Base-by-base conservation (phyloP, 495 filamentous ascomycete genomes). In the Oidiodendron maius region DNA sequence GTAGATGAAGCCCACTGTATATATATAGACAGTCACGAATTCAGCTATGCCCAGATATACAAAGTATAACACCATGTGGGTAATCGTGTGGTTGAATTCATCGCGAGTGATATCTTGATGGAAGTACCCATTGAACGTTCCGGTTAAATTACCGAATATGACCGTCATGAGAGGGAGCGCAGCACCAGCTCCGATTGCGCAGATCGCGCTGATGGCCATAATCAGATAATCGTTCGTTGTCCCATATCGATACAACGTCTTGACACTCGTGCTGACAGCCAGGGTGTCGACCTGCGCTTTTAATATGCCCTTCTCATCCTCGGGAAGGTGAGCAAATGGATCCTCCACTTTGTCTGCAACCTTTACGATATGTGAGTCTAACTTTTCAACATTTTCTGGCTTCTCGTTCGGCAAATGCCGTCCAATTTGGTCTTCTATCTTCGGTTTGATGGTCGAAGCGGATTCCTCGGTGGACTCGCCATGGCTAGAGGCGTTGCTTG, bases 1-100 rank as follows among this genome's bases (percentile, higher is more conserved):
- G 61, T 96, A 96, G 58, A 95, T 94, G 69, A 93, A 96, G 3
- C 86, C 87, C 18, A 91, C 82, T 1, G 89, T 95, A 17, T 81
- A 76, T 46, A 91, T 65, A 60, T 96, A 96, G 40, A 89, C 72
- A 0, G 80, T 83, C 22, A 87, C 65, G 50, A 96, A 95, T 60
- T 95, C 87, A 42, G 71, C 90, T 44, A 97, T 83, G 21, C 80
- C 93, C 34, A 97, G 76, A 61, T 96, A 96, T 11, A 97, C 68
- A 46, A 96, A 96, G 59, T 95, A 96, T 15, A 96, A 64, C 20
- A 89, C 86, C 51, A 86, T 77, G 26, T 71, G 72, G 17, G 63
- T 62, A 44, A 96, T 67, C 53, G 84, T 61, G 50, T 62, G 32
- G 32, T 74, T 70, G 70, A 94, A 91, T 2, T 71, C 61, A 15